These are phyloP conservation scores for Diospyros kaki DNA, from an alignment of 148 eudicot species.

Conservation along the genomic window DNA sequence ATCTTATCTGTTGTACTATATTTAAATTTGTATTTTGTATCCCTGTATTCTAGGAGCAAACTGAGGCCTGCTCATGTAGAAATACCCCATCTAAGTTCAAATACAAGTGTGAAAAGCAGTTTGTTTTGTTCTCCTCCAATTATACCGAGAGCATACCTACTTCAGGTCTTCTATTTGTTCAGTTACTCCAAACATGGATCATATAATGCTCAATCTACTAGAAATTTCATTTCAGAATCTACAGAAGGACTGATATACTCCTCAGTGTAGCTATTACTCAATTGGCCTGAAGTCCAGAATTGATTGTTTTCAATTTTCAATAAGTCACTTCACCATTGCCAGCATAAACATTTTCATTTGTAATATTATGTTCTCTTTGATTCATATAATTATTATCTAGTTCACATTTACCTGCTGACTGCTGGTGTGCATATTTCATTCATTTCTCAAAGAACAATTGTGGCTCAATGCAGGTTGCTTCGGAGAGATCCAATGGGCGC, in stretches of 20 bases:
- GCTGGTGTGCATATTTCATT: constrained; percentile 4
- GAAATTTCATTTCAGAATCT: not conserved
- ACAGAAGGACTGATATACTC: not conserved
- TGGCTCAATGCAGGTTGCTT: constrained; percentile 54
- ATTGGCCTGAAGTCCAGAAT: not conserved
- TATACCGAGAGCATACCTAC: too few species aligned
- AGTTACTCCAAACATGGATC: not conserved
- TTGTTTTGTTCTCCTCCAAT: too few species aligned
- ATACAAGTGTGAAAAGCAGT: too few species aligned
- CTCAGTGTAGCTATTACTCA: not conserved
- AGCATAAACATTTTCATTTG: not conserved
- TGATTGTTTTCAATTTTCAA: not conserved
- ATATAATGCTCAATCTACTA: not conserved
- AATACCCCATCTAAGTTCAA: too few species aligned
- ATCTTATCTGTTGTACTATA: too few species aligned
- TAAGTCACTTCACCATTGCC: not conserved
- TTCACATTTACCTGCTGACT: not conserved
- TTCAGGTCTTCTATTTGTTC: not conserved
- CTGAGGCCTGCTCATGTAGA: too few species aligned
- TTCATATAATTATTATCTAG: not conserved
- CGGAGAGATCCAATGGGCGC: constrained; percentile 99
- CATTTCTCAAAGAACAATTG: not conserved
- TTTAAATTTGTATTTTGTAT: too few species aligned
- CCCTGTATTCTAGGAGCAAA: too few species aligned
- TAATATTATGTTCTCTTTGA: not conserved